Evolutionary conservation across 2,329 filamentous ascomycete species (phyloP).

Genomic region (Mariannaea sp.): DNA sequence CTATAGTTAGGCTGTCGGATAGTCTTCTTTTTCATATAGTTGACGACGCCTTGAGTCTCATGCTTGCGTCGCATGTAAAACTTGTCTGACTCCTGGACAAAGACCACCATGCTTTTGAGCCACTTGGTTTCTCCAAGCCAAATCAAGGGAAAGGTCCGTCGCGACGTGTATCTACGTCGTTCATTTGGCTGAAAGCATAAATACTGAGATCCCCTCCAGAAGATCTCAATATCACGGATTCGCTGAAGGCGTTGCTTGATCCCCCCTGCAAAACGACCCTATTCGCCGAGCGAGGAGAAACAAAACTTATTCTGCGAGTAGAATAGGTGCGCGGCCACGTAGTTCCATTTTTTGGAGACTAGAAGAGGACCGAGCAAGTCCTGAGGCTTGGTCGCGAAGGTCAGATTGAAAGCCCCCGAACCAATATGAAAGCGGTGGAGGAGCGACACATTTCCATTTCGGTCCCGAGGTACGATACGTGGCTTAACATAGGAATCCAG

Average conservation of each 20-base stretch:
- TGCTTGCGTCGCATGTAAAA: conserved; percentile 43
- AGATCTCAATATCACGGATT: conserved; percentile 50
- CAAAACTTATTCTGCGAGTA: conserved; percentile 56
- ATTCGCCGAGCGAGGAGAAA: conserved; percentile 59
- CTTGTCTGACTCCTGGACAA: conserved; percentile 46
- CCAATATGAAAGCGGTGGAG: conserved; percentile 49
- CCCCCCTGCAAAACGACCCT: conserved; percentile 51
- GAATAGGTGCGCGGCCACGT: conserved; percentile 49
- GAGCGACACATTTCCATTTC: conserved; percentile 28
- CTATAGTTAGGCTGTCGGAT: not conserved
- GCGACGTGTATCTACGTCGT: conserved; percentile 41
- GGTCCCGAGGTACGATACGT: conserved; percentile 15
- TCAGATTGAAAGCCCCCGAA: conserved; percentile 39
- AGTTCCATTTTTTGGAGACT: conserved; percentile 49
- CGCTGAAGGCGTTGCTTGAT: conserved; percentile 50
- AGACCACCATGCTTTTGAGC: conserved; percentile 48
- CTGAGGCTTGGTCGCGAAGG: conserved; percentile 42
- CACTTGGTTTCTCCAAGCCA: conserved; percentile 45
- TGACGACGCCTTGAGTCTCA: conserved; percentile 37
- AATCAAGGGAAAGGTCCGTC: conserved; percentile 44
- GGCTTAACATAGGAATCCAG: conserved; percentile 45
- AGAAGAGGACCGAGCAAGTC: conserved; percentile 45
- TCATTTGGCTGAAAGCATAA: conserved; percentile 30
- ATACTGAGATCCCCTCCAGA: conserved; percentile 47
- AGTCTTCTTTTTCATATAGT: not conserved